A percentile compares a stretch with the other conserved stretches of the same genome.
phyloP scores from a whole-genome alignment of 768 basidiomycete genomes.

The Pleurotus platypus region DNA sequence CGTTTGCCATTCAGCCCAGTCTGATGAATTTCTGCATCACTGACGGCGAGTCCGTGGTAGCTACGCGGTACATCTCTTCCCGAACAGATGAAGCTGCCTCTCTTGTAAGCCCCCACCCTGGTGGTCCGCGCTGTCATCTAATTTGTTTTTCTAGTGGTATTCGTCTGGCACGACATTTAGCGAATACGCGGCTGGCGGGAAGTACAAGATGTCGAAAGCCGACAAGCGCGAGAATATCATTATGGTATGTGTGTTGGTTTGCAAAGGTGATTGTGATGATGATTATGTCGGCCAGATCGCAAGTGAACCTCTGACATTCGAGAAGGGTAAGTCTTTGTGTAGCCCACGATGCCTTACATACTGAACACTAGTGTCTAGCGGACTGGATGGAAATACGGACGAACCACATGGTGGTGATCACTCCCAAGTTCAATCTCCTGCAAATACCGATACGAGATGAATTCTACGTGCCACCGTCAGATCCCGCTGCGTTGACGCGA shows the following conservation, averaged over 20 bases:
- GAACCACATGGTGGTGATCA: constrained; percentile 93
- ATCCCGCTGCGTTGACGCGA: constrained; percentile 66
- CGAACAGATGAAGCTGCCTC: constrained; percentile 90
- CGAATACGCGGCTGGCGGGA: constrained; percentile 83
- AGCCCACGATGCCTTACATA: not conserved
- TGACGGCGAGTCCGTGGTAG: constrained; percentile 91
- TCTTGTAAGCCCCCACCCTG: constrained; percentile 43
- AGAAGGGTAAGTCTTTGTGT: constrained; percentile 57
- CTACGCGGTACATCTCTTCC: constrained; percentile 93
- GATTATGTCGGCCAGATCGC: constrained; percentile 52
- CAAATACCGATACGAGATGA: constrained; percentile 95
- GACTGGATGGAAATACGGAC: constrained; percentile 99
- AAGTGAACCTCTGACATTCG: constrained; percentile 94
- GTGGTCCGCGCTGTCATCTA: not conserved
- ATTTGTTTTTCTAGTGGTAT: constrained; percentile 62
- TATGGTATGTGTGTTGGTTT: constrained; percentile 45
- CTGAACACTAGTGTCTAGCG: constrained; percentile 34
- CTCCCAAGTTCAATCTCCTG: constrained; percentile 91
- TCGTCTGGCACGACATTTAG: constrained; percentile 94
- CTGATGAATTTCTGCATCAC: constrained; percentile 96
- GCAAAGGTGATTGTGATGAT: not conserved
- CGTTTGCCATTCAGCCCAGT: constrained; percentile 54
- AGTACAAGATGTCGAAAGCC: constrained; percentile 93
- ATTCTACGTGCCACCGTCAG: constrained; percentile 85
- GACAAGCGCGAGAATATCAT: constrained; percentile 97